Evolutionary conservation across 208 protist species (phyloP).

Genomic region (Leishmania amazonensis): DNA sequence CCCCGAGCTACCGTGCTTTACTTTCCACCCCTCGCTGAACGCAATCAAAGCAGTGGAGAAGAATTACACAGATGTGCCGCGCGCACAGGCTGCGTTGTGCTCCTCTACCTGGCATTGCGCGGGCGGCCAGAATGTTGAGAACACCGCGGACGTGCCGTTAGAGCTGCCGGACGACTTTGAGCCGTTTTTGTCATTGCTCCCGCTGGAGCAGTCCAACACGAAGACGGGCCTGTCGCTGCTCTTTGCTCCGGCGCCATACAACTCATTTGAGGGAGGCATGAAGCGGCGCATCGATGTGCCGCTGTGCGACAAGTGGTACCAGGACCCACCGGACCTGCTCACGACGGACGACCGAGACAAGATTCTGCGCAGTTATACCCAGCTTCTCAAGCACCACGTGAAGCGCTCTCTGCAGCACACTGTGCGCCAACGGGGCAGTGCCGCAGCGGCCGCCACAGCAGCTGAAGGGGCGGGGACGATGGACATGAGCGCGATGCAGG

Average conservation of each 20-base stretch:
- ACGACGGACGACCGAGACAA: constrained; percentile 84
- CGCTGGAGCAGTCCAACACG: constrained; percentile 94
- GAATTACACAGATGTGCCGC: constrained; percentile 39
- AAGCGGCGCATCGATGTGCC: constrained; percentile 98
- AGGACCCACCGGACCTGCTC: constrained; percentile 90
- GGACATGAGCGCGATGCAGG: constrained; percentile 21
- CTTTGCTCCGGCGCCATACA: constrained; percentile 98
- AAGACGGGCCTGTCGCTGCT: constrained; percentile 96
- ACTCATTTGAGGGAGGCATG: constrained; percentile 94
- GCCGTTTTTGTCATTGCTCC: constrained; percentile 84
- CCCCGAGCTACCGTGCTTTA: constrained; percentile 98
- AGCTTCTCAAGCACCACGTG: constrained; percentile 99
- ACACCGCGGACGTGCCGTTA: constrained; percentile 25
- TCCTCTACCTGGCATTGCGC: constrained; percentile 31
- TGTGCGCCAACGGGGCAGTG: constrained; percentile 32
- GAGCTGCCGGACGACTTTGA: constrained; percentile 71
- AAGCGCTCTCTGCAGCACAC: constrained; percentile 97
- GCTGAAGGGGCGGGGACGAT: constrained; percentile 8
- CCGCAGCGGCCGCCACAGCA: constrained; percentile 7
- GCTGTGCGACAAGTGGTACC: constrained; percentile 99
- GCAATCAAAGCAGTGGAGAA: constrained; percentile 92
- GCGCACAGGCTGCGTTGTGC: constrained; percentile 40
- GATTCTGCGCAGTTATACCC: constrained; percentile 99
- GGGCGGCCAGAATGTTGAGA: constrained; percentile 26
- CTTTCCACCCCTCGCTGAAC: constrained; percentile 99